Conservation (phyloP, 345 rosid species). For the Populus ilicifolia region DNA sequence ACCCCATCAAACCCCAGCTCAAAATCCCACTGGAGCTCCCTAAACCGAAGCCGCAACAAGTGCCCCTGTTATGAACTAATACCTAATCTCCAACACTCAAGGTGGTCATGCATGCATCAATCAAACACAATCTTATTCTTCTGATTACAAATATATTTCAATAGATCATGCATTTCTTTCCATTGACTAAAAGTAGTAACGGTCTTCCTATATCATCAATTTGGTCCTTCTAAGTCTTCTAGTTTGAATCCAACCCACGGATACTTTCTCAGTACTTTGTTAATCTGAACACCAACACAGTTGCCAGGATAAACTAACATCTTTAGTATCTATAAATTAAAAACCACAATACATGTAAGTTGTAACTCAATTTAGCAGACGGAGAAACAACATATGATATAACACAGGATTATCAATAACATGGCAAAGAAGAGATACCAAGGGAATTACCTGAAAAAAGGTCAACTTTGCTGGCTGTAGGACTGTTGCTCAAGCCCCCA, state of each 20-base stretch:
- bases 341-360: not conserved
- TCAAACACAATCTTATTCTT: too few species aligned
- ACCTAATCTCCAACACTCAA: too few species aligned
- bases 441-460: not conserved
- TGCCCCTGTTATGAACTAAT: too few species aligned
- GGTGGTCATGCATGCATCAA: too few species aligned
- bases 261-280: not conserved
- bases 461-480: not conserved
- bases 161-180: too few species aligned
- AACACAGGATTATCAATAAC: not conserved
- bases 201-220: too few species aligned
- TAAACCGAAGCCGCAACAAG: too few species aligned
- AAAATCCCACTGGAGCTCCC: too few species aligned
- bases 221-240: too few species aligned
- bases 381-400: not conserved
- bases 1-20: too few species aligned
- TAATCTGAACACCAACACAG: not conserved
- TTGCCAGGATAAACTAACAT: not conserved
- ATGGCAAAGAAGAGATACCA: not conserved
- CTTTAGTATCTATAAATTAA: not conserved
- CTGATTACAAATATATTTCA: too few species aligned
- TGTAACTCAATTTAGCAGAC: not conserved
- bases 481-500: not conserved
- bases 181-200: too few species aligned
- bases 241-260: not conserved